Conservation (phyloP, 352 stramenopile species). For the Globisporangium cylindrosporum region DNA sequence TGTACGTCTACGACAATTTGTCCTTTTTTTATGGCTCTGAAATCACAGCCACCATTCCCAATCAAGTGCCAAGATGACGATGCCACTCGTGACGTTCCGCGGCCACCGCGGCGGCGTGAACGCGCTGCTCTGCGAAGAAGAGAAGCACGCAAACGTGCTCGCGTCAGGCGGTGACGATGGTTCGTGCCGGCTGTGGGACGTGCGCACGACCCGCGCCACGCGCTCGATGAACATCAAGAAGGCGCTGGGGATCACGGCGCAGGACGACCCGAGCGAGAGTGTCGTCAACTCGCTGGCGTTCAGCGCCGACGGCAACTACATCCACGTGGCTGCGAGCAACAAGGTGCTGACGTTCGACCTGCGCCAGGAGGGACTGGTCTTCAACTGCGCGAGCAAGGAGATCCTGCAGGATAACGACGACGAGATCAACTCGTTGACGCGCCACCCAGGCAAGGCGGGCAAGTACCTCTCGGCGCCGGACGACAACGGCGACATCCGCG, state of each 20-base stretch:
- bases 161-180: constrained; percentile 70
- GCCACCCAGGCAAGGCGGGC: constrained; percentile 43
- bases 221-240: constrained; percentile 68
- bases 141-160: constrained; percentile 43
- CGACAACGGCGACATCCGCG: constrained; percentile 63
- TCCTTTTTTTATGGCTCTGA: too few species aligned
- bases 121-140: constrained; percentile 55
- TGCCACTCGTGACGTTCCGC: constrained; percentile 41
- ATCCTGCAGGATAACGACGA: constrained; percentile 62
- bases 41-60: too few species aligned
- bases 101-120: constrained; percentile 63
- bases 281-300: constrained; percentile 73
- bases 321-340: constrained; percentile 57
- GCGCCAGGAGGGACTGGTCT: constrained; percentile 49
- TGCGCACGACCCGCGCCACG: constrained; percentile 49
- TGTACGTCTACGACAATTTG: too few species aligned
- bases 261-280: constrained; percentile 31
- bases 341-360: constrained; percentile 74
- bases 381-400: constrained; percentile 49
- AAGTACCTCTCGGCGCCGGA: constrained; percentile 64
- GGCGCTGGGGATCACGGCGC: constrained; percentile 31
- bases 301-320: constrained; percentile 31
- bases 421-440: constrained; percentile 62
- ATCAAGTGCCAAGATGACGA: constrained; percentile 7
- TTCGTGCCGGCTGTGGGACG: constrained; percentile 66